phyloP scores from a whole-genome alignment of 2,329 filamentous ascomycete genomes.

The Phialemonium atrogriseum region DNA sequence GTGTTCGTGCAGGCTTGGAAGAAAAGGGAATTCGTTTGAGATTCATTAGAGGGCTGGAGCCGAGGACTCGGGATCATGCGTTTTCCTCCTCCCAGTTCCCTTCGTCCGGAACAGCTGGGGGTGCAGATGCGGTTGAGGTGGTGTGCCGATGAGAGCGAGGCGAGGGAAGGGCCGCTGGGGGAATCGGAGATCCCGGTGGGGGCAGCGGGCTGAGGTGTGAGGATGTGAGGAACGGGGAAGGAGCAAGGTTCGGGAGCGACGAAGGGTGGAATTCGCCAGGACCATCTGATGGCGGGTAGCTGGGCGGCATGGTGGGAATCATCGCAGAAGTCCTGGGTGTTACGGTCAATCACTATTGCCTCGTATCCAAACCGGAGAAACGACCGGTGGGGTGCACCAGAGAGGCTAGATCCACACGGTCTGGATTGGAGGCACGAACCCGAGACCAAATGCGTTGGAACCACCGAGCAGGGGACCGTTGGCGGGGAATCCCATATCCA shows the following conservation, averaged over 20 bases:
- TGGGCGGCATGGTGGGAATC: conserved; percentile 33
- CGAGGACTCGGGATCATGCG: conserved; percentile 10
- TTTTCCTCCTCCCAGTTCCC: conserved; percentile 22
- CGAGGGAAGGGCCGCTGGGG: conserved; percentile 20
- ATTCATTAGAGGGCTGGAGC: conserved; percentile 6
- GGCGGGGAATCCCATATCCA: conserved; percentile 37
- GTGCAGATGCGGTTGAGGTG: conserved; percentile 23
- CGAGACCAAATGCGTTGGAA: conserved; percentile 39
- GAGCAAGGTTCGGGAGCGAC: conserved; percentile 25
- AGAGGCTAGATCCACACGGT: conserved; percentile 50
- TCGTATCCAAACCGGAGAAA: conserved; percentile 26
- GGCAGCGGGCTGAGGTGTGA: conserved; percentile 35
- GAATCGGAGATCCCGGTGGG: conserved; percentile 35
- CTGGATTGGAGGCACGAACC: conserved; percentile 57
- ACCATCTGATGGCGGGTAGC: conserved; percentile 35
- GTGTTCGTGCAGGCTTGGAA: conserved; percentile 4
- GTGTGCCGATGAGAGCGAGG: conserved; percentile 28
- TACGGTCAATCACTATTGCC: conserved; percentile 44
- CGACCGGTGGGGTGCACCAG: conserved; percentile 29
- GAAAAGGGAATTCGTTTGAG: conserved; percentile 13
- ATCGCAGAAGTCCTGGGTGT: conserved; percentile 38
- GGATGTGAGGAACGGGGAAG: conserved; percentile 36
- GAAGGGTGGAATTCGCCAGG: conserved; percentile 25
- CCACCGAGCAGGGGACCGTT: conserved; percentile 38
- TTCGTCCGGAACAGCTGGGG: conserved; percentile 23